Percentiles rank a stretch among this genome's conserved stretches.
Conservation (phyloP, 164 flowering plant species). For the Macadamia integrifolia region DNA sequence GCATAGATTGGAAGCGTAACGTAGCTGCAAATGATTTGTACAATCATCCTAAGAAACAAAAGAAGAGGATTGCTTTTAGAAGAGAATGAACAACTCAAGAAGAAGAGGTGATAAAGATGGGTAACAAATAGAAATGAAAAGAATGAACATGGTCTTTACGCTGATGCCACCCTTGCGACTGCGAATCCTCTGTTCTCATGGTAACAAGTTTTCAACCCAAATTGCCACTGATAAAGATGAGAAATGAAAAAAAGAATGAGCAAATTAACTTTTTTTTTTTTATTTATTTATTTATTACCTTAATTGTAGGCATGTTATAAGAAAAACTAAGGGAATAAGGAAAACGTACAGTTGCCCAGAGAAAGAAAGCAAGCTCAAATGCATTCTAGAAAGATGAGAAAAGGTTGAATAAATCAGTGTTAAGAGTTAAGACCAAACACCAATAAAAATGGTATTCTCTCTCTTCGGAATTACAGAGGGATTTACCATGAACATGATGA, state of each 20-base stretch:
- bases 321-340: not conserved
- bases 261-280: no score
- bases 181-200: constrained; percentile 39
- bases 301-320: not conserved
- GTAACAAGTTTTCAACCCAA: constrained; percentile 60
- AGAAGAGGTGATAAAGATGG: not conserved
- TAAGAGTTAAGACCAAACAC: not conserved
- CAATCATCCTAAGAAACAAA: constrained; percentile 32
- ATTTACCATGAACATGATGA: constrained; percentile 45
- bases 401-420: not conserved
- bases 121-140: not conserved
- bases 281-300: no score
- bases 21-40: constrained; percentile 62
- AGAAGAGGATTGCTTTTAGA: no score
- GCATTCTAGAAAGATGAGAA: constrained; percentile 14
- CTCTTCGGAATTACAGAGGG: not conserved
- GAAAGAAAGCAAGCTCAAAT: constrained; percentile 19
- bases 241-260: no score
- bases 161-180: constrained; percentile 42
- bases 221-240: no score
- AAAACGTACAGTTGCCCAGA: constrained; percentile 30
- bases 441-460: not conserved
- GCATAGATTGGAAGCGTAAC: constrained; percentile 70
- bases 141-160: constrained; percentile 32
- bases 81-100: not conserved